These are phyloP conservation scores for Actinomortierella ambigua DNA, from an alignment of 371 early-diverging fungal genomes.

Conservation along the genomic window DNA sequence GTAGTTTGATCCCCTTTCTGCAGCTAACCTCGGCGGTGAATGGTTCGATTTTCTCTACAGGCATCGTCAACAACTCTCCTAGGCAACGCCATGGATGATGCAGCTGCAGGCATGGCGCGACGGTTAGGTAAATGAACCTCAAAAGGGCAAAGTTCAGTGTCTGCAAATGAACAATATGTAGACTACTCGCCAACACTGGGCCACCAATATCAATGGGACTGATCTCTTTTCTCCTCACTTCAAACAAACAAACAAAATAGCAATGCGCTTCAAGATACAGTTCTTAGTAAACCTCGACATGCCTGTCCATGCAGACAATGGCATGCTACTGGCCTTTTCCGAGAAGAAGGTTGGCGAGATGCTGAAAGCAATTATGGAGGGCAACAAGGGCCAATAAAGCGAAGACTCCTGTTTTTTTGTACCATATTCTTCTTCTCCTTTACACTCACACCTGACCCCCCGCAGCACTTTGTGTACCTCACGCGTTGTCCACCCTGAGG, in stretches of 20 bases:
- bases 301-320: conserved; percentile 20
- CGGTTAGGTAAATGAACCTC: conserved; percentile 19
- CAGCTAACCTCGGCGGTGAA: too few relatives aligned
- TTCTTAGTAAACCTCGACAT: conserved; percentile 33
- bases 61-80: conserved; percentile 22
- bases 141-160: too few relatives aligned
- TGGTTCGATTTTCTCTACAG: conserved; percentile 2
- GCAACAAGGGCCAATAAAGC: too few relatives aligned
- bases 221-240: neutral
- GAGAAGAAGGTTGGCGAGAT: conserved; percentile 29
- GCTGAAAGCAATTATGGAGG: conserved; percentile 5
- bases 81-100: conserved; percentile 26
- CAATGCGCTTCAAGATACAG: conserved; percentile 29
- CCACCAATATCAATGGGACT: too few relatives aligned
- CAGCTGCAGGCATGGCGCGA: conserved; percentile 25
- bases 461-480: too few relatives aligned
- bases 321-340: conserved; percentile 24
- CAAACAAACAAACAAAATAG: too few relatives aligned
- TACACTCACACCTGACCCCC: too few relatives aligned
- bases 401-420: too few relatives aligned
- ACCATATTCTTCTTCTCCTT: too few relatives aligned
- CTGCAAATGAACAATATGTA: too few relatives aligned
- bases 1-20: too few relatives aligned
- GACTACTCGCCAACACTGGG: conserved; percentile 4
- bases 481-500: too few relatives aligned